Conservation (phyloP, 805 yeast species). For the Metschnikowia lachancei region DNA sequence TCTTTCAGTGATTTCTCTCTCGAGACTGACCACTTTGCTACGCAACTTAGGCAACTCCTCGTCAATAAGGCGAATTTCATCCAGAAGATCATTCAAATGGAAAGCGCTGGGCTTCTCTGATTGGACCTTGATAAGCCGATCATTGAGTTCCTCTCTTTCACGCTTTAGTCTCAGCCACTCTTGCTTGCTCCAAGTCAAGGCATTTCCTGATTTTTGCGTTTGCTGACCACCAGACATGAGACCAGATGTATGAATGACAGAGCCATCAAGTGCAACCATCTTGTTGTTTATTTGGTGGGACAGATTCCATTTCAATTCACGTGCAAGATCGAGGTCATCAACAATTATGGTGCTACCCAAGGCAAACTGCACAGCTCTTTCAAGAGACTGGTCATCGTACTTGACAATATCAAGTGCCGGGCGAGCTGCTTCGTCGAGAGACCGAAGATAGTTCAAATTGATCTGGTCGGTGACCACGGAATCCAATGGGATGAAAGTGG, state of each 20-base stretch:
- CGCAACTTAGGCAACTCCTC: slow-evolving; percentile 44
- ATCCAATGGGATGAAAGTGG: slow-evolving; percentile 86
- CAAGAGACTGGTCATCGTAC: slow-evolving; percentile 59
- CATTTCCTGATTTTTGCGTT: slow-evolving; percentile 38
- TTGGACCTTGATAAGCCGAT: slow-evolving; percentile 49
- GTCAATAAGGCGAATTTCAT: slow-evolving; percentile 47
- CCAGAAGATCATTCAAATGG: slow-evolving; percentile 54
- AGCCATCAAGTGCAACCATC: slow-evolving; percentile 79
- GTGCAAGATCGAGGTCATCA: slow-evolving; percentile 67
- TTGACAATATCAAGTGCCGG: slow-evolving; percentile 76
- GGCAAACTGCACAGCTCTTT: slow-evolving; percentile 75
- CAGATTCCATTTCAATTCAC: slow-evolving; percentile 60
- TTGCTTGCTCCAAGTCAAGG: slow-evolving; percentile 67
- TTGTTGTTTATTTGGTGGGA: slow-evolving; percentile 48
- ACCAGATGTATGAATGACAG: slow-evolving; percentile 80
- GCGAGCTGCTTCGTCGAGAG: slow-evolving; percentile 50
- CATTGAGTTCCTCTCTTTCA: slow-evolving; percentile 49
- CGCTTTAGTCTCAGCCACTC: slow-evolving; percentile 55
- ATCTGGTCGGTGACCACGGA: slow-evolving; percentile 56
- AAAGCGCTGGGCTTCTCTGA: slow-evolving; percentile 52
- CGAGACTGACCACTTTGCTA: slow-evolving; percentile 42
- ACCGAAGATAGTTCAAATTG: slow-evolving; percentile 53
- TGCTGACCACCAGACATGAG: slow-evolving; percentile 88
- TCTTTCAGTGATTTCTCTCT: slow-evolving; percentile 45
- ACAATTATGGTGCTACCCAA: slow-evolving; percentile 80